phyloP scores from a whole-genome alignment of 1,139 yeast species.

The Kodamaea alishanica region DNA sequence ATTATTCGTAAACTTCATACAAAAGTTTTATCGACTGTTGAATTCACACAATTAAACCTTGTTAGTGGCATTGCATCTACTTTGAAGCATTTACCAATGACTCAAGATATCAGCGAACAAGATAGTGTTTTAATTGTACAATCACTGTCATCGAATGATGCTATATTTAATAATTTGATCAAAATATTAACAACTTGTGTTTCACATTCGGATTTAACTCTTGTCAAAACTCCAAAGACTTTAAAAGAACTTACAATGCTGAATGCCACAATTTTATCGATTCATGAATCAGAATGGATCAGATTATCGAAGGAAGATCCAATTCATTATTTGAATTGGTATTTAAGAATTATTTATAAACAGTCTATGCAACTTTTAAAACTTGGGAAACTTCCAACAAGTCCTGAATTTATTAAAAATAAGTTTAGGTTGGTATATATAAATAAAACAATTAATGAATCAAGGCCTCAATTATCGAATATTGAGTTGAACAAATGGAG shows the following conservation, averaged over 20 bases:
- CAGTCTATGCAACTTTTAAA: conserved; percentile 24
- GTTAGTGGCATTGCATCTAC: conserved; percentile 63
- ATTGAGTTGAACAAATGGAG: conserved; percentile 41
- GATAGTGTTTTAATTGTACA: conserved; percentile 46
- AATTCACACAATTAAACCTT: conserved; percentile 57
- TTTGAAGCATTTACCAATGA: conserved; percentile 54
- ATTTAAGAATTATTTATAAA: conserved; percentile 15
- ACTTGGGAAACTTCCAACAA: conserved; percentile 29
- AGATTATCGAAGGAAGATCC: conserved; percentile 6
- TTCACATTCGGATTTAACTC: conserved; percentile 17
- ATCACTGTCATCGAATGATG: conserved; percentile 16
- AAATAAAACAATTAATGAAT: conserved; percentile 19
- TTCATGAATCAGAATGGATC: conserved; percentile 14
- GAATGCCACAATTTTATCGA: conserved; percentile 26
- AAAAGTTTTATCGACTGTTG: conserved; percentile 24
- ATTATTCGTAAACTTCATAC: conserved; percentile 20
- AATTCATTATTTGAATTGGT: conserved; percentile 10
- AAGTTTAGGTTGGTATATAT: conserved; percentile 42
- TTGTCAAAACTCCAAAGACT: conserved; percentile 8
- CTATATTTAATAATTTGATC: conserved; percentile 24
- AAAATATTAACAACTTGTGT: conserved; percentile 33
- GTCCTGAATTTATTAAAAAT: conserved; percentile 4
- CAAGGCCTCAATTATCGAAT: conserved; percentile 18
- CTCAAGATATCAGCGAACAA: conserved; percentile 31
- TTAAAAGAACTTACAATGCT: conserved; percentile 12